Evolutionary conservation across 1,284 basidiomycete genomes (phyloP), one percentile per base, ranked within the genome.

Genomic region (Bjerkandera adusta): DNA sequence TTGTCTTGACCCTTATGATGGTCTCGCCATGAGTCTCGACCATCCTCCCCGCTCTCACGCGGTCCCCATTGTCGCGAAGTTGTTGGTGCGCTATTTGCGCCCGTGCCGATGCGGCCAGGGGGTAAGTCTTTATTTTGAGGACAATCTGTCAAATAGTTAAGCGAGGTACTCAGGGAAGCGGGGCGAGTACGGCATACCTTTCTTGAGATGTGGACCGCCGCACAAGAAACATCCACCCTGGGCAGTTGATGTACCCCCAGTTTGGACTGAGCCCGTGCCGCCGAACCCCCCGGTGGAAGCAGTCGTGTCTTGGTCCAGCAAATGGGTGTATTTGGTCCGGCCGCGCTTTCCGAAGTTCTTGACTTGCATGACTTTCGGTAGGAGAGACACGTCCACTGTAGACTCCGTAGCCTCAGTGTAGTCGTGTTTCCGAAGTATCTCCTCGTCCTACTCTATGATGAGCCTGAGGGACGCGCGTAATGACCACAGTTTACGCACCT

Each of bases 291-390:
- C 83, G 49, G 60, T 71, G 16, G 63, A 57, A 18, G 61, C 67
- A 5, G 89, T 90, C 1, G 96, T 99, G 66, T 99, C 96, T 71
- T 99, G 91, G 61, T 95, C 93, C 33, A 92, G 70, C 56, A 99
- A 70, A 69, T 99, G 95, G 15, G 96, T 98, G 62, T 97, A 99
- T 70, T 96, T 96, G 39, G 91, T 94, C 46, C 90, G 81, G 58
- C 90, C 82, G 49, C 89, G 83, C 68, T 94, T 96, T 40, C 97
- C 97, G 65, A 94, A 99, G 71, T 98, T 87, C 66, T 86, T 86
- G 58, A 97, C 93, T 71, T 99, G 97, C 93, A 99, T 96, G 51
- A 97, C 89, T 67, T 89, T 81, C 6, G 97, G 97, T 33, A 99
- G 73, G 52, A 89, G 57, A 5, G 87, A 85, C 34, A 96, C 82